Evolutionary conservation across 257 asterid genomes (phyloP).

Genomic region (Handroanthus guayacan): DNA sequence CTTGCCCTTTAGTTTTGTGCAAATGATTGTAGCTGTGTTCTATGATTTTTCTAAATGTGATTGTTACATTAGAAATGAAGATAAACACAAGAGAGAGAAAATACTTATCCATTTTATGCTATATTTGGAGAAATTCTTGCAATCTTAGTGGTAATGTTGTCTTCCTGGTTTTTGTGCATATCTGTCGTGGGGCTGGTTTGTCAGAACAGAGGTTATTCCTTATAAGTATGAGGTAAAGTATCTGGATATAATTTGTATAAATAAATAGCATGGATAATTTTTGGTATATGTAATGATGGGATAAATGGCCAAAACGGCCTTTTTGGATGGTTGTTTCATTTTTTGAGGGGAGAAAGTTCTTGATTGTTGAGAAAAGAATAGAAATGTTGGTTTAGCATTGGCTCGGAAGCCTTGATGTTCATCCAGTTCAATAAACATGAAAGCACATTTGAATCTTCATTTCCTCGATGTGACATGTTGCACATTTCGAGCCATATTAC

Average conservation of each 20-base stretch:
- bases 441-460: not conserved
- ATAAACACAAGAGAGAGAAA: constrained; percentile 6
- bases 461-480: not conserved
- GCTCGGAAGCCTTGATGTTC: constrained; percentile 6
- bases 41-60: not conserved
- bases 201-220: not conserved
- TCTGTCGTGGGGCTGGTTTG: not conserved
- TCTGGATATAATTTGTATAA: not conserved
- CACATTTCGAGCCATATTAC: not conserved
- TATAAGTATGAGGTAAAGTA: not conserved
- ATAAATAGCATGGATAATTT: not conserved
- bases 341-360: too few species aligned
- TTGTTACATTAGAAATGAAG: not conserved
- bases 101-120: not conserved
- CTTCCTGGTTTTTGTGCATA: not conserved
- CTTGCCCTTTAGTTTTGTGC: constrained; percentile 1
- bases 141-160: constrained; percentile 10
- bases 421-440: constrained; percentile 1
- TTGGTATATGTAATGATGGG: not conserved
- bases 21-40: constrained; percentile 8
- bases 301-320: not conserved
- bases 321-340: not conserved
- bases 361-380: not conserved
- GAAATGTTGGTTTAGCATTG: not conserved
- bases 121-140: not conserved